phyloP scores from a whole-genome alignment of 2,329 filamentous ascomycete species.

The Phaeosphaeria sp. region DNA sequence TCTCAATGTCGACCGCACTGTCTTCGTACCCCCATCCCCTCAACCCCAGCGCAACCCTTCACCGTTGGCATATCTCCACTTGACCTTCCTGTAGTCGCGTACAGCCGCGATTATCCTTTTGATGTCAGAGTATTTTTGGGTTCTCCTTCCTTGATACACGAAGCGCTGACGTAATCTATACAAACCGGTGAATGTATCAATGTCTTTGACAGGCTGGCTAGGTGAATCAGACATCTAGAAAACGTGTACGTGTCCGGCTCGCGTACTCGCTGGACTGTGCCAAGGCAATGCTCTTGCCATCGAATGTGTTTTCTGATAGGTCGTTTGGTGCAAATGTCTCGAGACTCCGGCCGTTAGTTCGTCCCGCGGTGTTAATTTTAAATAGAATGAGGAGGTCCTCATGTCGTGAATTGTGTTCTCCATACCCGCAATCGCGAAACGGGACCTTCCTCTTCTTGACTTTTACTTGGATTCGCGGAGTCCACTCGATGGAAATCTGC shows the following conservation, averaged over 20 bases:
- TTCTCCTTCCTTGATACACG: no score
- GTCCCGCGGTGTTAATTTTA: not conserved
- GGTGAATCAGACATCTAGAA: no score
- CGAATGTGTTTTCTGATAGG: not conserved
- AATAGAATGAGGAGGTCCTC: not conserved
- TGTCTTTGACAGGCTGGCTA: no score
- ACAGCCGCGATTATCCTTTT: not conserved
- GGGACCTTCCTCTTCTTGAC: not conserved
- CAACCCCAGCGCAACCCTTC: not conserved
- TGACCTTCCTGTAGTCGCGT: not conserved
- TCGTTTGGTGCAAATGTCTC: not conserved
- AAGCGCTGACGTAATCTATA: no score
- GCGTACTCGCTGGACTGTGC: not conserved
- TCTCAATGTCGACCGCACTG: not conserved
- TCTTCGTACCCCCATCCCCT: not conserved
- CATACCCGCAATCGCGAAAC: not conserved
- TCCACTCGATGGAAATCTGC: slow-evolving; percentile 2
- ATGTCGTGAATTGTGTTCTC: not conserved
- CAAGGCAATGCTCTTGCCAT: not conserved
- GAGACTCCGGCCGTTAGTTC: not conserved
- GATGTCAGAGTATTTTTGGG: no score
- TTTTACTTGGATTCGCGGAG: not conserved
- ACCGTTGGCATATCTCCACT: not conserved
- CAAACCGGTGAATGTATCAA: no score
- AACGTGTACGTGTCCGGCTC: no score